phyloP scores from a whole-genome alignment of 257 asterid species.

The Scutellaria minor region DNA sequence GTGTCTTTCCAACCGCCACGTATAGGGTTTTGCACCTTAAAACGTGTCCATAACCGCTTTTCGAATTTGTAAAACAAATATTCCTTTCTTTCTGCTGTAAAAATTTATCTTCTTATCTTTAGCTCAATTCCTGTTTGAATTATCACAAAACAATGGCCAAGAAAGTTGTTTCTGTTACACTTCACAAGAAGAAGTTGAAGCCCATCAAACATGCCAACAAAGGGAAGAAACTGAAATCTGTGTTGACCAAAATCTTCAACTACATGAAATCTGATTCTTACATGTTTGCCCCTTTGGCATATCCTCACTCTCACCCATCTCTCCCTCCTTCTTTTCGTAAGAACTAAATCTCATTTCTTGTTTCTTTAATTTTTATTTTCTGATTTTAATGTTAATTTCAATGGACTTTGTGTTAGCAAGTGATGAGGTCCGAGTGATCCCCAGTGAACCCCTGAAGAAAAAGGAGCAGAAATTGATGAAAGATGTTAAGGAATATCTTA shows the following conservation, averaged over 20 bases:
- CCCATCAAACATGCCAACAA: conserved; percentile 37
- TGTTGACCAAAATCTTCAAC: conserved; percentile 35
- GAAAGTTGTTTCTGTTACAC: conserved; percentile 38
- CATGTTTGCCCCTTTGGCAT: conserved; percentile 54
- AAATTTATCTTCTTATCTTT: no score
- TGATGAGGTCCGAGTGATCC: conserved; percentile 1
- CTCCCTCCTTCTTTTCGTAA: conserved; percentile 30
- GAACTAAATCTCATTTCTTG: neutral
- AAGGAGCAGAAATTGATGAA: conserved; percentile 31
- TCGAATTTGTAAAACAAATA: neutral
- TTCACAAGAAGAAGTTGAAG: conserved; percentile 35
- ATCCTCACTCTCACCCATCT: conserved; percentile 24
- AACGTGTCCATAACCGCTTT: conserved; percentile 34
- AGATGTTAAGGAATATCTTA: conserved; percentile 41
- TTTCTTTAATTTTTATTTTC: neutral
- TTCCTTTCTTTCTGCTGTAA: no score
- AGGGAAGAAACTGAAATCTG: conserved; percentile 32
- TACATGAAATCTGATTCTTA: conserved; percentile 56
- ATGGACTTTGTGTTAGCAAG: conserved; percentile 31
- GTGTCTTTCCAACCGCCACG: conserved; percentile 14
- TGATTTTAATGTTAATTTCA: neutral
- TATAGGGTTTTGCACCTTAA: neutral
- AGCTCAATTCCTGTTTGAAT: neutral
- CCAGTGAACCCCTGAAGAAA: conserved; percentile 24
- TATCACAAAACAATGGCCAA: conserved; percentile 41